Percentiles rank a stretch among this genome's conserved stretches.
Conservation (phyloP, 441 rosid species). For the Croton laevigatus region DNA sequence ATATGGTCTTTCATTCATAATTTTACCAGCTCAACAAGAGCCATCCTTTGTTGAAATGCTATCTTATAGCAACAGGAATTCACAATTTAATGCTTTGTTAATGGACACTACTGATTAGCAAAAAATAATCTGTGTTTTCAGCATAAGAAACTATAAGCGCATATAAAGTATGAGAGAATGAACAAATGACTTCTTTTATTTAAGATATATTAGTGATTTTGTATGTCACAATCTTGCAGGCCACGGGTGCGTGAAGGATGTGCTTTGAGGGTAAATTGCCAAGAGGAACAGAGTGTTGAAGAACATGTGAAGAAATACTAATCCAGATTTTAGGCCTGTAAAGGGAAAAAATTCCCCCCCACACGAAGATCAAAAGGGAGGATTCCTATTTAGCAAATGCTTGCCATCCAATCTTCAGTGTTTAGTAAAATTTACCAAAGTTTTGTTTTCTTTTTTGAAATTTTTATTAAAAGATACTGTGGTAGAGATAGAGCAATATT, state of each 20-base stretch:
- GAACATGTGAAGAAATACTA: background rate
- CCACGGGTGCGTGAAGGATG: background rate
- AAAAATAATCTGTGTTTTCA: no score
- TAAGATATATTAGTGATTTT: no score
- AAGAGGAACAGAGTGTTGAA: background rate
- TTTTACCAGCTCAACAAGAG: background rate
- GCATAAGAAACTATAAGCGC: no score
- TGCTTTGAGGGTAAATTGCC: background rate
- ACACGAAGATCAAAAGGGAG: no score
- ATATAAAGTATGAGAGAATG: background rate
- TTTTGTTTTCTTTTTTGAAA: no score
- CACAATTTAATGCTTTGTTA: background rate
- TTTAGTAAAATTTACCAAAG: no score
- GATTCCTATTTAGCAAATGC: no score
- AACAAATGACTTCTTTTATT: background rate
- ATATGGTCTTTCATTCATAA: background rate
- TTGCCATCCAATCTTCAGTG: no score
- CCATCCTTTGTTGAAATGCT: background rate
- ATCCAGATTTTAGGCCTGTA: background rate
- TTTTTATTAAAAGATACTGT: no score
- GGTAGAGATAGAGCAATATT: no score
- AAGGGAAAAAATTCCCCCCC: no score
- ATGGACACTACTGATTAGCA: background rate
- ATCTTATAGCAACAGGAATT: background rate
- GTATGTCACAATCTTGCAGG: no score